Evolutionary conservation across 805 yeast species (phyloP).

Genomic region (Yamadazyma ubonensis): DNA sequence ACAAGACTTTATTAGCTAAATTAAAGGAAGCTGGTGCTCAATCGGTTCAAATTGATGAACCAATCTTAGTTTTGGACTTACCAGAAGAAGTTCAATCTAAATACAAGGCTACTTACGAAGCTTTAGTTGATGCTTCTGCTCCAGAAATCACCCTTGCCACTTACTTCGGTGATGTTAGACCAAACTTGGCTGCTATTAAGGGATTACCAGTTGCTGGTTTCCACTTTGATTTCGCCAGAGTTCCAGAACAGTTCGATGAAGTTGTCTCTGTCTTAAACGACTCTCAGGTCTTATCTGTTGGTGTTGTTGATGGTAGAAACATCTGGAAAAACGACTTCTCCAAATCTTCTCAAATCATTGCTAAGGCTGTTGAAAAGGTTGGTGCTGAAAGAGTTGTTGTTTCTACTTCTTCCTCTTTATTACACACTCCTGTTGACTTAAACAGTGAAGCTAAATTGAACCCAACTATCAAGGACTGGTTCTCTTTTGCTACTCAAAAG

Average conservation of each 20-base stretch:
- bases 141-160: conserved; percentile 85
- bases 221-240: conserved; percentile 96
- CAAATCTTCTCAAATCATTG: conserved; percentile 77
- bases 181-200: conserved; percentile 88
- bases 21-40: conserved; percentile 93
- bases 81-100: conserved; percentile 81
- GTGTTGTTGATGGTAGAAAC: conserved; percentile 98
- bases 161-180: conserved; percentile 98
- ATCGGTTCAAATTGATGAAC: conserved; percentile 96
- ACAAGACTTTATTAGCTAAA: conserved; percentile 83
- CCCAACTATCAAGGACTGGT: conserved; percentile 93
- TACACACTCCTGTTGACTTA: conserved; percentile 98
- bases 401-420: conserved; percentile 93
- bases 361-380: conserved; percentile 78
- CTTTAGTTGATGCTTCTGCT: conserved; percentile 59
- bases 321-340: conserved; percentile 97
- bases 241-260: conserved; percentile 91
- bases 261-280: conserved; percentile 65
- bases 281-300: conserved; percentile 85
- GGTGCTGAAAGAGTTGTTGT: conserved; percentile 86
- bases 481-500: conserved; percentile 98
- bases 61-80: conserved; percentile 90
- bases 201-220: conserved; percentile 89
- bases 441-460: conserved; percentile 88
- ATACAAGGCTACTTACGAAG: conserved; percentile 83